phyloP scores from a whole-genome alignment of 2,329 filamentous ascomycete species.

The Sporothrix luriei region DNA sequence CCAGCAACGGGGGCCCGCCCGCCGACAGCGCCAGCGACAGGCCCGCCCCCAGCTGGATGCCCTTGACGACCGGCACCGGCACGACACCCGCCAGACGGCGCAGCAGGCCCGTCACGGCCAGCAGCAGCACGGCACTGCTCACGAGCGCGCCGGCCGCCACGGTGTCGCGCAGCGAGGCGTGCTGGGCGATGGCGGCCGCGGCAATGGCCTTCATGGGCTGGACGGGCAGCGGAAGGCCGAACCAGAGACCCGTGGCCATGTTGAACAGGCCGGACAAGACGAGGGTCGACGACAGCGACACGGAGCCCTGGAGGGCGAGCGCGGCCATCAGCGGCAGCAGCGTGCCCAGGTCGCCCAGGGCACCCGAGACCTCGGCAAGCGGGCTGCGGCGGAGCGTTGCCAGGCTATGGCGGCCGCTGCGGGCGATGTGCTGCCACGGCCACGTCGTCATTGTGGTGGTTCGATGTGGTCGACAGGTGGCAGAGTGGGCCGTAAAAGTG shows the following conservation, averaged over 20 bases:
- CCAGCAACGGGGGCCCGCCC: constrained; percentile 66
- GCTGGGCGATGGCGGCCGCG: constrained; percentile 76
- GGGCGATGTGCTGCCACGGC: constrained; percentile 38
- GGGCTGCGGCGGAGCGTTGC: constrained; percentile 52
- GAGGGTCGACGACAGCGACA: constrained; percentile 80
- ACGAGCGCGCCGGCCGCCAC: constrained; percentile 85
- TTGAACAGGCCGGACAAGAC: constrained; percentile 90
- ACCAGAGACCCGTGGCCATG: constrained; percentile 75
- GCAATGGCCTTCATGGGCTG: constrained; percentile 91
- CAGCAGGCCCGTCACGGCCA: constrained; percentile 79
- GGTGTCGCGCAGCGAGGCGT: constrained; percentile 68
- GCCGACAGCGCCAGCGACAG: constrained; percentile 80
- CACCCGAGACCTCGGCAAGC: constrained; percentile 78
- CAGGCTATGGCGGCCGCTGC: constrained; percentile 53
- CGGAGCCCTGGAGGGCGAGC: constrained; percentile 73
- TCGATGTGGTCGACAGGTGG: too few relatives aligned
- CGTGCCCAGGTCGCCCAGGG: constrained; percentile 84
- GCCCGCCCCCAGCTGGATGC: constrained; percentile 91
- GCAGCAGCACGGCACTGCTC: constrained; percentile 68
- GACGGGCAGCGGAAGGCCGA: constrained; percentile 87
- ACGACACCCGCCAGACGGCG: constrained; percentile 72
- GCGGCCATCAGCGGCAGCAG: constrained; percentile 87
- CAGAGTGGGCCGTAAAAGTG: too few relatives aligned
- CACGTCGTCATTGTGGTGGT: constrained; percentile 4
- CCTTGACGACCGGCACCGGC: constrained; percentile 86